Evolutionary conservation across 371 early-diverging fungal species (phyloP), one percentile per base, ranked within the genome.

Genomic region (Apophysomyces elegans): DNA sequence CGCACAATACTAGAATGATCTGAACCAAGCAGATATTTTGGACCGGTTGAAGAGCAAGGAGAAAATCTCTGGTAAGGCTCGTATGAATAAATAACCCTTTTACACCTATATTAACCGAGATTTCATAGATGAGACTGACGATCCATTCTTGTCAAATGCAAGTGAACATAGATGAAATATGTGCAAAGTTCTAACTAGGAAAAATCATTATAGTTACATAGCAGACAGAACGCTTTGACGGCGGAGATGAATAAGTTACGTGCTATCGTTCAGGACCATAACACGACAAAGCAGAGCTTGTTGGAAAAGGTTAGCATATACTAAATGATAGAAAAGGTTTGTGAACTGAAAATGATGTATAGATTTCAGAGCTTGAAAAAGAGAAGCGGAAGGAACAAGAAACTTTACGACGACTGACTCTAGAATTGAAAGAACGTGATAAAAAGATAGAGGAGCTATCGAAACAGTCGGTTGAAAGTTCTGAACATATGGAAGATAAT

Each of bases 291-390:
- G 38, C 58, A 66, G 18, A 61, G 63, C 36, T 39, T 69, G 16
- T 39, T 73, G 37, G 37, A 66, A 54, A 77, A 77, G 77, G 77
- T 70, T 58, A 16, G 6, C 1, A 45, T 36, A 7, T 18, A 26
- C 32, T 2, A 26, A 26, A 26, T 26, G 14, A 16, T 21, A 4
- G 1, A 9, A 21, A 41, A 11, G 13, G 11, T 0, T 41, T 50
- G 54, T 18, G 6, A 13, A 50, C 21, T 46, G 21, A 66, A 21
- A 16, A 16, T 4, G 56, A 32, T 18, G 14, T 4, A 32, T 36
- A 78, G 78, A 74, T 79, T 57, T 47, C 77, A 50, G 67, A 66
- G 14, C 60, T 80, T 16, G 80, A 80, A 59, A 75, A 66, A 58
- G 74, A 73, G 13, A 73, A 73, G 39, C 71, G 71, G 50, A 65